These are phyloP conservation scores for Rhodotorula sp. DNA, from an alignment of 1,284 basidiomycete species.

Conservation along the genomic window DNA sequence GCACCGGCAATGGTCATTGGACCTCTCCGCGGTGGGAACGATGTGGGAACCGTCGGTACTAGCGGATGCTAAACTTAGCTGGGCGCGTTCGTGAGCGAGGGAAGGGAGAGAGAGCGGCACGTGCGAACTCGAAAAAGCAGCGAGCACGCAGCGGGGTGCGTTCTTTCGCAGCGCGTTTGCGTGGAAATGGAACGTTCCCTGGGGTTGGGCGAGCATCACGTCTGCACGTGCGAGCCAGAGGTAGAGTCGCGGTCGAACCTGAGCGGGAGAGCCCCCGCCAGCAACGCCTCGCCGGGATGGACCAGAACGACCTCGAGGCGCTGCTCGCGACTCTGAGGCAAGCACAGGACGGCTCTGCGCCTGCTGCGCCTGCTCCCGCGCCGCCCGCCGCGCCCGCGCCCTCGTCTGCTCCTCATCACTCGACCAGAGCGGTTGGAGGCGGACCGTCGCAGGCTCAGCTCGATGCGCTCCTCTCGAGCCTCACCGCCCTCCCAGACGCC, in stretches of 20 bases:
- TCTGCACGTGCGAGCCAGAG: too few relatives aligned
- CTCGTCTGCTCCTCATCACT: background rate
- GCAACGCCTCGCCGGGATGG: background rate
- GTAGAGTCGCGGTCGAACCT: background rate
- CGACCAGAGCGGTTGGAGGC: too few relatives aligned
- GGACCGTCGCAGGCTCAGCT: constrained; percentile 18
- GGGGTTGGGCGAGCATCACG: too few relatives aligned
- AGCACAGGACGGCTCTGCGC: constrained; percentile 11
- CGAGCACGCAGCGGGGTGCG: too few relatives aligned
- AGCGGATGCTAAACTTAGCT: too few relatives aligned
- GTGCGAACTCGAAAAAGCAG: too few relatives aligned
- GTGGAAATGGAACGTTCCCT: too few relatives aligned
- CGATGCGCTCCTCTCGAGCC: constrained; percentile 27
- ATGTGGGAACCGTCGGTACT: background rate
- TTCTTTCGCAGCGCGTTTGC: too few relatives aligned
- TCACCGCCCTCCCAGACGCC: constrained; percentile 11
- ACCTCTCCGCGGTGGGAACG: too few relatives aligned
- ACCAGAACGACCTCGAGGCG: constrained; percentile 25
- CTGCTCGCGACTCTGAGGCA: constrained; percentile 14
- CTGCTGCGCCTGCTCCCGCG: background rate
- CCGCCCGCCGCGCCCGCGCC: background rate
- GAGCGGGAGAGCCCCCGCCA: background rate
- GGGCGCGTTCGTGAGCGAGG: too few relatives aligned
- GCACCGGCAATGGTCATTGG: background rate
- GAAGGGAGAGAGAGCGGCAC: too few relatives aligned